A percentile compares a stretch with the other conserved stretches of the same genome.
These are phyloP conservation scores for Xylaria sp. DNA, from an alignment of 2,329 filamentous ascomycete genomes.

Conservation along the genomic window DNA sequence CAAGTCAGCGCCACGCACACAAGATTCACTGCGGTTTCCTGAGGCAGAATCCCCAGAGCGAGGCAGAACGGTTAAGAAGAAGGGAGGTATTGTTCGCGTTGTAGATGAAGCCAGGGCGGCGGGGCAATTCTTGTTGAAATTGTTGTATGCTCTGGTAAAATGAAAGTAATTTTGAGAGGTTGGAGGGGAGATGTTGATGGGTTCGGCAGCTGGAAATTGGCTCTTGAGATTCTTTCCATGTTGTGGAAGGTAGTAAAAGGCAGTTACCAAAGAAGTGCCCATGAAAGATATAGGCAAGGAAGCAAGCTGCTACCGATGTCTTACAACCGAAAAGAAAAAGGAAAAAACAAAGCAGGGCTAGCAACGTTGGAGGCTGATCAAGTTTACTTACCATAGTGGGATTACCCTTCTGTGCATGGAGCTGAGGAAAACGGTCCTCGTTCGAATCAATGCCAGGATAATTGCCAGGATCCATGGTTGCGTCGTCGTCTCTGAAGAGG, in stretches of 20 bases:
- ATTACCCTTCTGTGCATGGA: slow-evolving; percentile 72
- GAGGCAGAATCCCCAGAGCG: slow-evolving; percentile 18
- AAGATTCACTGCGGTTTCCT: slow-evolving; percentile 36
- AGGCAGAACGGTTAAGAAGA: slow-evolving; percentile 8
- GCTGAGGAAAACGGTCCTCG: slow-evolving; percentile 88
- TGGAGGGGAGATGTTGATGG: slow-evolving; percentile 22
- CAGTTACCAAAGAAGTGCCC: not conserved
- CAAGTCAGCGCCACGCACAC: slow-evolving; percentile 50
- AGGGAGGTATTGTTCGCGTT: not conserved
- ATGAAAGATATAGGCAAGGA: not conserved
- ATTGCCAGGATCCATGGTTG: slow-evolving; percentile 70
- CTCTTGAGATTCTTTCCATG: not conserved
- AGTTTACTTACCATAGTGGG: slow-evolving; percentile 57
- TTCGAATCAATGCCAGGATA: slow-evolving; percentile 77
- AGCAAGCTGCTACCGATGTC: not conserved
- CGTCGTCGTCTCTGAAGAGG: slow-evolving; percentile 83
- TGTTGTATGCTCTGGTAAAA: slow-evolving; percentile 15
- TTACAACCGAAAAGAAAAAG: not conserved
- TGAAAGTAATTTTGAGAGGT: not conserved
- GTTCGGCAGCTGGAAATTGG: not conserved
- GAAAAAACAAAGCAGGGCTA: not conserved
- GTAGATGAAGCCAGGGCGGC: not conserved
- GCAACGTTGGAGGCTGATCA: not conserved
- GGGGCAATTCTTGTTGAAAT: not conserved
- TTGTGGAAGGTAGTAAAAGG: not conserved